A percentile compares a stretch with the other conserved stretches of the same genome.
These are phyloP conservation scores for Bolboschoenoplectus hybrid DNA, from an alignment of 202 grass and related monocot genomes.

Conservation along the genomic window DNA sequence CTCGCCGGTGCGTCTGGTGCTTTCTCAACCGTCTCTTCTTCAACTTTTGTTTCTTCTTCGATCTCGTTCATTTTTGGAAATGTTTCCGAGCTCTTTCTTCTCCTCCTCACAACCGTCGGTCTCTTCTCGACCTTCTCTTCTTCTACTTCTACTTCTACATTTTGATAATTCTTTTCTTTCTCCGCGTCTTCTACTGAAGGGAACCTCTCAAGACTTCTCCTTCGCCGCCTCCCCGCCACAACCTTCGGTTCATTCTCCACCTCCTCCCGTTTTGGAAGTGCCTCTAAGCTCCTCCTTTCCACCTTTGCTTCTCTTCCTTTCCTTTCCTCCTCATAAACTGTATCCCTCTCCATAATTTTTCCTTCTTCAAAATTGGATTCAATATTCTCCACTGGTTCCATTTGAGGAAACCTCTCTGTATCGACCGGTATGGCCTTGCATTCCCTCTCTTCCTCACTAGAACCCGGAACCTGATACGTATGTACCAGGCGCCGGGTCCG, in stretches of 20 bases:
- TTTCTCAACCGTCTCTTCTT: constrained; percentile 25
- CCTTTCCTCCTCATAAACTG: constrained; percentile 28
- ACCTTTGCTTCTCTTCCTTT: constrained; percentile 4
- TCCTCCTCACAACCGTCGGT: constrained; percentile 1
- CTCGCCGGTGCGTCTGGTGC: neutral
- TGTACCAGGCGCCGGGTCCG: constrained; percentile 46
- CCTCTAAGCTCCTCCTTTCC: constrained; percentile 50
- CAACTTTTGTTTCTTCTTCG: constrained; percentile 2
- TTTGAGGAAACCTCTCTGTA: constrained; percentile 54
- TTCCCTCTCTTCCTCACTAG: constrained; percentile 32
- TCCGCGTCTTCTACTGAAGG: constrained; percentile 21
- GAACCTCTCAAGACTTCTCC: constrained; percentile 33
- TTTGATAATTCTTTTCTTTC: constrained; percentile 29
- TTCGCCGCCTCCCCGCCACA: neutral
- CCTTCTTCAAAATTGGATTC: constrained; percentile 17
- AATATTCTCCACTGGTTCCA: constrained; percentile 23
- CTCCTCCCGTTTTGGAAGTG: constrained; percentile 23
- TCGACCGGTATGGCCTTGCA: constrained; percentile 63
- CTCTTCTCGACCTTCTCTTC: neutral
- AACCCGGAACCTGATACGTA: constrained; percentile 34
- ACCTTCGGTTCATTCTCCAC: constrained; percentile 19
- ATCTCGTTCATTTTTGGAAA: constrained; percentile 12
- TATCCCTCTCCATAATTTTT: constrained; percentile 40
- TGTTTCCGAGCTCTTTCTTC: constrained; percentile 28
- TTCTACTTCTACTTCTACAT: neutral